Percentiles rank a stretch among this genome's conserved stretches.
Evolutionary conservation across 2,329 filamentous ascomycete species (phyloP).

Genomic region (Paraconiothyrium brasiliense): DNA sequence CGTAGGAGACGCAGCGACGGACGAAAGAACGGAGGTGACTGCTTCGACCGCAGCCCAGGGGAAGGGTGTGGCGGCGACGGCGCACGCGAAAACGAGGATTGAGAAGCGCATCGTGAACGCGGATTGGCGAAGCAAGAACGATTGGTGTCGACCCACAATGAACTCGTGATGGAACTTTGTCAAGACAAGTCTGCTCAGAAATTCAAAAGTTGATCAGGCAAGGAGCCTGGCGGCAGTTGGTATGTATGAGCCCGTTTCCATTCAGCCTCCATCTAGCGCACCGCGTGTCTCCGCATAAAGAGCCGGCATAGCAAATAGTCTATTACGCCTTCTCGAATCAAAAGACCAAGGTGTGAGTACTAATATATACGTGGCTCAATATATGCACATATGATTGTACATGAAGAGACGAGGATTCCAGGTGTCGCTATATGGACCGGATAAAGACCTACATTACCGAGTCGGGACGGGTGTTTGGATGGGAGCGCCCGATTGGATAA

Average conservation of each 20-base stretch:
- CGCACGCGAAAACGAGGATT: conserved; percentile 27
- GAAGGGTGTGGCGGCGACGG: conserved; percentile 29
- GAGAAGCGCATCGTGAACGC: conserved; percentile 30
- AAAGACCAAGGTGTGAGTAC: conserved; percentile 3
- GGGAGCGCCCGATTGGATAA: background rate
- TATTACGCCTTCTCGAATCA: background rate
- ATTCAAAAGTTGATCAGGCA: background rate
- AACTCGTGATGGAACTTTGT: background rate
- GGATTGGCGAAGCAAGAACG: background rate
- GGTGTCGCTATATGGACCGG: conserved; percentile 12
- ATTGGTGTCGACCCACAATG: background rate
- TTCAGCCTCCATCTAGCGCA: conserved; percentile 9
- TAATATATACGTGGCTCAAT: conserved; percentile 16
- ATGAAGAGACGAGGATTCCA: conserved; percentile 3
- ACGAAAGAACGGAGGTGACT: background rate
- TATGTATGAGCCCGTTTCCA: conserved; percentile 16
- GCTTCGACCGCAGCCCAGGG: conserved; percentile 26
- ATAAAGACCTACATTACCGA: conserved; percentile 13
- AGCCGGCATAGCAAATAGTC: conserved; percentile 5
- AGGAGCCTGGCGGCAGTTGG: background rate
- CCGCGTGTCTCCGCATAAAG: conserved; percentile 5
- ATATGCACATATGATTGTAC: conserved; percentile 10
- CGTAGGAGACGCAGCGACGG: conserved; percentile 18
- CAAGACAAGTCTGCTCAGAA: background rate
- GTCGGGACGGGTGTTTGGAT: background rate